Evolutionary conservation across 129 eudicot genomes (phyloP).

Genomic region (Saposhnikovia divaricata): DNA sequence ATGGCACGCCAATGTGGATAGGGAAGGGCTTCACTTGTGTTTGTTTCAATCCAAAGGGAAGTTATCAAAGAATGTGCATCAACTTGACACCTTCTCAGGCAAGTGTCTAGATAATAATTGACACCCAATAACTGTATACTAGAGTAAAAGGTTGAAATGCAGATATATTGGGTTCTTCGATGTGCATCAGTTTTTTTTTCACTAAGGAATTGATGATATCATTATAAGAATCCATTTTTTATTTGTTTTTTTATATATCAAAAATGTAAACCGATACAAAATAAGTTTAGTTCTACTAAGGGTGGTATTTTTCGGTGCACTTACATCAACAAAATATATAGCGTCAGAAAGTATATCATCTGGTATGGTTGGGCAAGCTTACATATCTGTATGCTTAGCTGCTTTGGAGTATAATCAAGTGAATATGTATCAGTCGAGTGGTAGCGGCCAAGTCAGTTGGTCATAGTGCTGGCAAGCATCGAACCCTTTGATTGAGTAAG

Average conservation of each 20-base stretch:
- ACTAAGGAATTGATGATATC: background rate
- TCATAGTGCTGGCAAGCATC: no score
- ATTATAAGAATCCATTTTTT: background rate
- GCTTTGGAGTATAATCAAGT: no score
- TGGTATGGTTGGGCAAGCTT: background rate
- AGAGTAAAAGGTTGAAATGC: background rate
- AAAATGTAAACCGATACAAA: background rate
- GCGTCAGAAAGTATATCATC: background rate
- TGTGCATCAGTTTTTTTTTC: background rate
- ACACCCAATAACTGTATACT: background rate
- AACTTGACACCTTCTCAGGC: constrained; percentile 58
- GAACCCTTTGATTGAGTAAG: background rate
- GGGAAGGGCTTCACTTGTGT: constrained; percentile 78
- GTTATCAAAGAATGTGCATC: constrained; percentile 43
- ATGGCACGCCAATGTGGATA: constrained; percentile 51
- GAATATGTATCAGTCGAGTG: no score
- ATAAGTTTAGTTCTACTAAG: background rate
- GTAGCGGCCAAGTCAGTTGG: no score
- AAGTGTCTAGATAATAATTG: constrained; percentile 16
- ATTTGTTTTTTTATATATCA: background rate
- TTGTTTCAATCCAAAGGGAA: constrained; percentile 66
- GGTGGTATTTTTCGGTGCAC: background rate
- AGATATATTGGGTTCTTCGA: background rate
- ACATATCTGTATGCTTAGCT: background rate
- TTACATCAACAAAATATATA: background rate